Conservation (phyloP, 495 filamentous ascomycete species). For the Hypoxylon lienhwacheense region DNA sequence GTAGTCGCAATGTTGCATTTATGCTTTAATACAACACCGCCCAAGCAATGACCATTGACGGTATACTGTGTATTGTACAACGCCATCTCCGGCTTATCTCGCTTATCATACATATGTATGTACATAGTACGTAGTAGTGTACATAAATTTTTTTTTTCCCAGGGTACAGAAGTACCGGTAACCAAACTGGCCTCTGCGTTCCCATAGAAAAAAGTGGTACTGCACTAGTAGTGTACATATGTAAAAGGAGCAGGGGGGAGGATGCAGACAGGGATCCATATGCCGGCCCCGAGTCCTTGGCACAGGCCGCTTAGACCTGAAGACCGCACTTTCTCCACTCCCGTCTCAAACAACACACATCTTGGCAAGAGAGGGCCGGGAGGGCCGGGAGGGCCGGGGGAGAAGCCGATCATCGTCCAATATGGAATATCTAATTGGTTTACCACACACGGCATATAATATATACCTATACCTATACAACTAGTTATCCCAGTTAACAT, state of each 20-base stretch:
- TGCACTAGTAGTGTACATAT: no score
- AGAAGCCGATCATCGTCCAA: conserved; percentile 26
- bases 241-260: neutral
- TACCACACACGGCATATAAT: no score
- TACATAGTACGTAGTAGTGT: no score
- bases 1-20: conserved; percentile 23
- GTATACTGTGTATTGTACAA: no score
- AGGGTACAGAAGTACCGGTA: no score
- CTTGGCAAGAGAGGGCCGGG: conserved; percentile 23
- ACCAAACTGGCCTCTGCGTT: neutral
- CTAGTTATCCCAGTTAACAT: neutral
- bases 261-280: conserved; percentile 10
- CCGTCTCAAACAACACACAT: conserved; percentile 25
- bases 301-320: conserved; percentile 26
- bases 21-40: neutral
- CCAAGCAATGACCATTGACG: no score
- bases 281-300: conserved; percentile 17
- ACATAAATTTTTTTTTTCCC: no score
- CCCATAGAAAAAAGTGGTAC: neutral
- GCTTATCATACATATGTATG: no score
- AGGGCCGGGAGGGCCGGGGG: no score
- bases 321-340: conserved; percentile 21
- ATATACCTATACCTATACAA: neutral
- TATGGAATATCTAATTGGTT: conserved; percentile 20
- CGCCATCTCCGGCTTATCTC: conserved; percentile 1